Conservation (phyloP, 2,329 filamentous ascomycete species). For the Pseudocercospora ulei region DNA sequence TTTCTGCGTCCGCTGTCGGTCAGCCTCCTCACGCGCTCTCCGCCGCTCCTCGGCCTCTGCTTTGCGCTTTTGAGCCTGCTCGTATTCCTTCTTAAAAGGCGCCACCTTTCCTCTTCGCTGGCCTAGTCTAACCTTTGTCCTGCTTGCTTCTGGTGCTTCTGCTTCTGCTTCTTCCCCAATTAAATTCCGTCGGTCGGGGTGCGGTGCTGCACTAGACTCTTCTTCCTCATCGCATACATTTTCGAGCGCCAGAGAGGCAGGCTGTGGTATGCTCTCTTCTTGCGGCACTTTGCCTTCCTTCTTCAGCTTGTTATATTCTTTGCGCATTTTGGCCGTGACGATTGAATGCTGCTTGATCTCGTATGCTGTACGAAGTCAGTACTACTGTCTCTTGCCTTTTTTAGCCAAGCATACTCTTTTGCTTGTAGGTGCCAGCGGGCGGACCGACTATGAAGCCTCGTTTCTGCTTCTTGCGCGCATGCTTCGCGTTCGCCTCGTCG, state of each 20-base stretch:
- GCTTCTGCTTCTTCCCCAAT: constrained; percentile 22
- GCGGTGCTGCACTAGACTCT: constrained; percentile 42
- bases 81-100: constrained; percentile 40
- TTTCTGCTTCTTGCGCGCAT: constrained; percentile 41
- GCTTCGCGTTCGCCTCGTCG: constrained; percentile 13
- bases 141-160: constrained; percentile 10
- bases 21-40: constrained; percentile 53
- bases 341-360: constrained; percentile 87
- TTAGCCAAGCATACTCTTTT: constrained; percentile 49
- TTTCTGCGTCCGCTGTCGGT: constrained; percentile 47
- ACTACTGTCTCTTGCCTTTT: background rate
- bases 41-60: constrained; percentile 55
- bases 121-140: constrained; percentile 19
- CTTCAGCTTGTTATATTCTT: constrained; percentile 82
- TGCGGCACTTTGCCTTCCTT: constrained; percentile 39
- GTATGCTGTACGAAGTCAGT: constrained; percentile 48
- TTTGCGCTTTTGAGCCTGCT: constrained; percentile 45
- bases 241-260: constrained; percentile 27
- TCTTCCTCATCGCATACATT: constrained; percentile 20
- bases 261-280: constrained; percentile 28
- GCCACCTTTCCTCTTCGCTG: constrained; percentile 38
- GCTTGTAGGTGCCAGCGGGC: constrained; percentile 76
- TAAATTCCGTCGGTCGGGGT: constrained; percentile 32
- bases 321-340: constrained; percentile 85
- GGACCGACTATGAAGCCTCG: constrained; percentile 81